These are phyloP conservation scores for Schoenoplectus triqueter DNA, from an alignment of 202 grass and related monocot species.

Conservation along the genomic window DNA sequence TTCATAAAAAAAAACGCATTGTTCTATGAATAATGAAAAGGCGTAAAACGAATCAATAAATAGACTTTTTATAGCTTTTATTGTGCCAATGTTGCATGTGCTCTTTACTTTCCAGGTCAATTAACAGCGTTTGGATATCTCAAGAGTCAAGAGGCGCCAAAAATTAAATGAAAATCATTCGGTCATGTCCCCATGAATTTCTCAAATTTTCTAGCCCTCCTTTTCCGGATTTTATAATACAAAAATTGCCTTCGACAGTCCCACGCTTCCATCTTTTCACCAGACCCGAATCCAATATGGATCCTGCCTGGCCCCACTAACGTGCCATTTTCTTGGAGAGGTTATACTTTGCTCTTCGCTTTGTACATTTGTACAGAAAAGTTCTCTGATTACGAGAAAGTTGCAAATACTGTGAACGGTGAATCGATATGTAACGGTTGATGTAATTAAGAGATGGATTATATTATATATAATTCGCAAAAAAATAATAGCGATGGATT, in stretches of 20 bases:
- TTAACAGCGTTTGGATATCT: not conserved
- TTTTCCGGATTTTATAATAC: not conserved
- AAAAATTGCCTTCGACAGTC: not conserved
- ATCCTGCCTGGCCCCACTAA: not conserved
- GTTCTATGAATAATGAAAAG: constrained; percentile 11
- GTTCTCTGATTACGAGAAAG: constrained; percentile 8
- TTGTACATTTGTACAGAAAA: not conserved
- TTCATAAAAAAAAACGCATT: not conserved
- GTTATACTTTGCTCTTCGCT: not conserved
- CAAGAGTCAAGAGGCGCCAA: not conserved
- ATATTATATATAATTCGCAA: not conserved
- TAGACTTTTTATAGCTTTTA: not conserved
- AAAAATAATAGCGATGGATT: not conserved
- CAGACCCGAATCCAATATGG: constrained; percentile 13
- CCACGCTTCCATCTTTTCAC: constrained; percentile 27
- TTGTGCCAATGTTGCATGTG: not conserved
- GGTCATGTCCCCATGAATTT: not conserved
- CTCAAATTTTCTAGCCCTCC: not conserved
- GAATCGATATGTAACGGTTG: not conserved
- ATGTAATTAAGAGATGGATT: not conserved
- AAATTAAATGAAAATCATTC: not conserved
- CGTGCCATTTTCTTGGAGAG: constrained; percentile 20
- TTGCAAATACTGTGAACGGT: not conserved
- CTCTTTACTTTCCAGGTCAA: not conserved
- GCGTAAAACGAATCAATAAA: constrained; percentile 7